Evolutionary conservation across 2,329 filamentous ascomycete genomes (phyloP), one percentile per base, ranked within the genome.

Genomic region (Epichloe elymi): DNA sequence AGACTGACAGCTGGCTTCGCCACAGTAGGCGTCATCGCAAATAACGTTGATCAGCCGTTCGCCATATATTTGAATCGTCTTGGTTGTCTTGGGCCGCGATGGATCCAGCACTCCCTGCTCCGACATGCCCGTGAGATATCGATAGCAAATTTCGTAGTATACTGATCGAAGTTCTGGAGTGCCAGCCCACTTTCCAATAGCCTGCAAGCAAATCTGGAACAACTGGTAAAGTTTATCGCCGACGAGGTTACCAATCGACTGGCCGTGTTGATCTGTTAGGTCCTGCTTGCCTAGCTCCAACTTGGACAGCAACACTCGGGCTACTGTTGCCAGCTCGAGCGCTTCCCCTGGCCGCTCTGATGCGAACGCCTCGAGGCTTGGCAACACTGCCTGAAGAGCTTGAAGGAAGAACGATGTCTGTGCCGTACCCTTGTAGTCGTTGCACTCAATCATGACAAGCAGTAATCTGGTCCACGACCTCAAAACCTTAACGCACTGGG

Each of bases 111-210:
- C 68, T 39, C 75, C 71, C 47, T 75, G 68, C 53, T 79, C 74
- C 7, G 78, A 67, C 58, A 90, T 83, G 42, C 85, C 83, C 4
- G 80, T 80, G 49, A 95, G 75, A 63, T 95, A 95, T 19, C 86
- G 82, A 64, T 90, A 91, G 69, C 86, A 90, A 59, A 95, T 95
- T 60, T 86, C 86, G 66, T 97, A 98, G 67, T 95, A 91, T 20
- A 86, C 78, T 52, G 93, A 82, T 48, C 93, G 83, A 39, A 98
- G 71, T 50, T 82, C 75, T 15, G 86, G 72, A 49, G 79, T 83
- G 4, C 84, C 82, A 2, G 82, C 77, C 61, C 86, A 83, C 54
- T 85, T 82, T 56, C 83, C 80, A 50, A 95, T 85, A 5, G 88
- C 88, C 58, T 83, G 79, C 14, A 96, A 74, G 55, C 87, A 90